Evolutionary conservation across 2,329 filamentous ascomycete species (phyloP).

Genomic region (Atkinsonella texensis): DNA sequence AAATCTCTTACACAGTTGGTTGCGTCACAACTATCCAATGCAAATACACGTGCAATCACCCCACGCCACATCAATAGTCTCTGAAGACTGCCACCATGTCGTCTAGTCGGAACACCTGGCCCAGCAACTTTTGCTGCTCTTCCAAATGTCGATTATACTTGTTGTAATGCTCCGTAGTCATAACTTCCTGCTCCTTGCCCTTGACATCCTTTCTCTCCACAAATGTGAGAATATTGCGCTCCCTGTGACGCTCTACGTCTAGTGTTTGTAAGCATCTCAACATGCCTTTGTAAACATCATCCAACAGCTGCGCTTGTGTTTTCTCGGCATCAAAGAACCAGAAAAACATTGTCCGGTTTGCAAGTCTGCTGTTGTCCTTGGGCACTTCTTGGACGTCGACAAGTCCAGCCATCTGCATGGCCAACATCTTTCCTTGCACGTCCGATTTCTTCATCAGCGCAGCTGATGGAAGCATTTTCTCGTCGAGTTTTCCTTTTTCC

Average conservation of each 20-base stretch:
- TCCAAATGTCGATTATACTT: conserved; percentile 46
- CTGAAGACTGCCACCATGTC: conserved; percentile 72
- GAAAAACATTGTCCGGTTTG: conserved; percentile 76
- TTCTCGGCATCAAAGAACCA: conserved; percentile 81
- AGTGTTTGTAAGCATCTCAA: conserved; percentile 71
- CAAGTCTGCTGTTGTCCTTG: conserved; percentile 69
- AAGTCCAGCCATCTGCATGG: conserved; percentile 76
- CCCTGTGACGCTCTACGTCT: conserved; percentile 59
- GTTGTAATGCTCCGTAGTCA: conserved; percentile 62
- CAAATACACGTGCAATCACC: not conserved
- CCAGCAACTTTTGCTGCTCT: conserved; percentile 61
- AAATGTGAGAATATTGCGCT: conserved; percentile 64
- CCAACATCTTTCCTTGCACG: conserved; percentile 70
- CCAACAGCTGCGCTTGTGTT: conserved; percentile 56
- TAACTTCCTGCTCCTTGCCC: conserved; percentile 69
- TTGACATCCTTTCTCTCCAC: conserved; percentile 77
- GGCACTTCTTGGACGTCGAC: conserved; percentile 92
- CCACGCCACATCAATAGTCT: conserved; percentile 42
- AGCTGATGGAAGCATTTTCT: conserved; percentile 72
- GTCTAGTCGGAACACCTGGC: conserved; percentile 71
- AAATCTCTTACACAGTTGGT: not conserved
- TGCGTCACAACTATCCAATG: not conserved
- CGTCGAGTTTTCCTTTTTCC: conserved; percentile 85
- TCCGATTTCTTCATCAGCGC: conserved; percentile 78
- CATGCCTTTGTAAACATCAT: conserved; percentile 85